Evolutionary conservation across 371 early-diverging fungal genomes (phyloP).

Genomic region (Mucor sp.): DNA sequence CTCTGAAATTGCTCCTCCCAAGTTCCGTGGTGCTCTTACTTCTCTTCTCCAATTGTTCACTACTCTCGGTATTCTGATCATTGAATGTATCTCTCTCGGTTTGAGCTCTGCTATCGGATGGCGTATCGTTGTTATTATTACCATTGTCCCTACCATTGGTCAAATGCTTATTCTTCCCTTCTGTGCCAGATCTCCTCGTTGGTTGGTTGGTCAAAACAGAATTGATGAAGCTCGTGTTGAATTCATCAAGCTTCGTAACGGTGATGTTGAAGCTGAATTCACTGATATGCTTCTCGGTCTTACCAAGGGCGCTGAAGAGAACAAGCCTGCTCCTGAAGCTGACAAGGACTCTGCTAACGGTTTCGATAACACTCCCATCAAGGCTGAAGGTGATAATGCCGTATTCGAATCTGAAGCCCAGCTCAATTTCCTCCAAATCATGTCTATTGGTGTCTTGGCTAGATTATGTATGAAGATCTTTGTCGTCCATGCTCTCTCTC

Average conservation of each 20-base stretch:
- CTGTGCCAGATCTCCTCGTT: slow-evolving; percentile 78
- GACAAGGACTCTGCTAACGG: slow-evolving; percentile 24
- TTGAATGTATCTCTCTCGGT: slow-evolving; percentile 63
- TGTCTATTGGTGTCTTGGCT: slow-evolving; percentile 37
- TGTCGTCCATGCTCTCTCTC: slow-evolving; percentile 54
- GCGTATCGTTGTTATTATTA: slow-evolving; percentile 65
- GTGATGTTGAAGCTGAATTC: slow-evolving; percentile 65
- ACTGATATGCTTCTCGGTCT: slow-evolving; percentile 57
- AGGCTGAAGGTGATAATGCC: slow-evolving; percentile 24
- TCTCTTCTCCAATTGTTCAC: slow-evolving; percentile 79
- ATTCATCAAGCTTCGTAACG: slow-evolving; percentile 60
- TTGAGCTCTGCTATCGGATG: slow-evolving; percentile 67
- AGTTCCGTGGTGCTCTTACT: slow-evolving; percentile 73
- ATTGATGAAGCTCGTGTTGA: slow-evolving; percentile 63
- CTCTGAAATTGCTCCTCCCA: slow-evolving; percentile 76
- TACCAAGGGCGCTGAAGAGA: slow-evolving; percentile 31
- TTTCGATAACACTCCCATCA: slow-evolving; percentile 18
- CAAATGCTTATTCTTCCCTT: slow-evolving; percentile 72
- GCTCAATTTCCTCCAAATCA: slow-evolving; percentile 33
- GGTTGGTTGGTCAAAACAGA: slow-evolving; percentile 62
- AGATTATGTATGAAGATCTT: slow-evolving; percentile 53
- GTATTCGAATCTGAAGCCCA: slow-evolving; percentile 30
- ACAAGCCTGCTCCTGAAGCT: slow-evolving; percentile 12
- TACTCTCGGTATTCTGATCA: slow-evolving; percentile 74
- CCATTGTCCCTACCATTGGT: slow-evolving; percentile 64